Conservation (phyloP, 495 filamentous ascomycete genomes). For the Penicillium argentinense region DNA sequence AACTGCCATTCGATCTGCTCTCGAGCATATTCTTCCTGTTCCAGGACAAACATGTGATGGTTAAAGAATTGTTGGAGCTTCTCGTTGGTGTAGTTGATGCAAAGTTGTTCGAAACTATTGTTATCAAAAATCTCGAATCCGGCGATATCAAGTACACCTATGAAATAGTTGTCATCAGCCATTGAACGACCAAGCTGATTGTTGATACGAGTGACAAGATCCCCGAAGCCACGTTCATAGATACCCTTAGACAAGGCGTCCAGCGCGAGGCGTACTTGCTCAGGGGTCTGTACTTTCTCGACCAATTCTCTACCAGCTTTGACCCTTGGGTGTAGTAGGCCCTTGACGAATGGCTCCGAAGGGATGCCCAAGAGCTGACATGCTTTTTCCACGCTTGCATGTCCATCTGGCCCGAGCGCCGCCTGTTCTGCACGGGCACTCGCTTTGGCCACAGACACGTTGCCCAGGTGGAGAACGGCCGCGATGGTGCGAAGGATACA, state of each 20-base stretch:
- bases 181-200: conserved; percentile 80
- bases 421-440: conserved; percentile 90
- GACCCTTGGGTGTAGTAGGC: conserved; percentile 86
- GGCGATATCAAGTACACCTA: conserved; percentile 98
- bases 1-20: conserved; percentile 99
- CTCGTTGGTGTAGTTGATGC: conserved; percentile 99
- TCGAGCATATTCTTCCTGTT: conserved; percentile 97
- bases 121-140: conserved; percentile 98
- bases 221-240: conserved; percentile 93
- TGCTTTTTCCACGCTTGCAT: conserved; percentile 69
- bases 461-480: conserved; percentile 90
- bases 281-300: conserved; percentile 94
- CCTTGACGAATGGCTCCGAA: conserved; percentile 79
- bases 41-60: conserved; percentile 99
- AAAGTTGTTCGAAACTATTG: conserved; percentile 98
- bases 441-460: conserved; percentile 84
- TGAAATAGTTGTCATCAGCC: conserved; percentile 89
- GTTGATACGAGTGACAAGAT: conserved; percentile 91
- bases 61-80: conserved; percentile 99
- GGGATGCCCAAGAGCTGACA: conserved; percentile 85
- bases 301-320: conserved; percentile 98
- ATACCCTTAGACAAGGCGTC: conserved; percentile 96
- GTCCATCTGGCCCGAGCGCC: conserved; percentile 68
- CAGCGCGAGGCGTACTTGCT: conserved; percentile 86
- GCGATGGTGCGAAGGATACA: conserved; percentile 85